Conservation (phyloP, 78 protist species). For the Cavenderia fasciculata region DNA sequence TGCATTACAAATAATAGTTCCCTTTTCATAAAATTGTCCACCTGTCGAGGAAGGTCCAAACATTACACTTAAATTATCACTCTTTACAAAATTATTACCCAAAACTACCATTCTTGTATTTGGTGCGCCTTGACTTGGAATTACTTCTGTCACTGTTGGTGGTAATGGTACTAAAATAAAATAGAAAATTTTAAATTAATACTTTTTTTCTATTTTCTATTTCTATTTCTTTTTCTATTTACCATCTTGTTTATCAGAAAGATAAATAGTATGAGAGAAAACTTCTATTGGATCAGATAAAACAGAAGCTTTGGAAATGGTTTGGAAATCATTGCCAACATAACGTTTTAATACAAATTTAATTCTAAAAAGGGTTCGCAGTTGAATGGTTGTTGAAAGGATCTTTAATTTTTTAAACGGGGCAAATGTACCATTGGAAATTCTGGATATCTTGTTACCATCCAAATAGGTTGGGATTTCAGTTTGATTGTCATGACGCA, state of each 20-base stretch:
- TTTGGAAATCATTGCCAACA: conserved; percentile 71
- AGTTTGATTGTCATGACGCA: conserved; percentile 65
- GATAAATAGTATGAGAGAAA: conserved; percentile 83
- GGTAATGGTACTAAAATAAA: conserved; percentile 72
- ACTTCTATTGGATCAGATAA: conserved; percentile 86
- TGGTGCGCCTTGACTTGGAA: conserved; percentile 64
- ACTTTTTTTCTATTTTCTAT: too few relatives aligned
- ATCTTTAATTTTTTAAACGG: conserved; percentile 82
- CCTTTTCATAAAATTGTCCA: conserved; percentile 70
- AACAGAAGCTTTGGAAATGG: conserved; percentile 66
- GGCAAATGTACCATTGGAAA: conserved; percentile 75
- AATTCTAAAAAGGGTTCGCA: conserved; percentile 81
- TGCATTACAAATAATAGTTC: conserved; percentile 75
- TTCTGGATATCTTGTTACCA: conserved; percentile 72
- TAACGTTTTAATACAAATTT: conserved; percentile 77
- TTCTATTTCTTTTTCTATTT: too few relatives aligned
- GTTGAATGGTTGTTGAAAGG: conserved; percentile 78
- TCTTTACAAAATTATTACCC: conserved; percentile 76
- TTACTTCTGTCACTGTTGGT: conserved; percentile 76
- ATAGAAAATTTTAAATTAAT: neutral
- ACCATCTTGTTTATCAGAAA: conserved; percentile 79
- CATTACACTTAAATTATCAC: conserved; percentile 38
- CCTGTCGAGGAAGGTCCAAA: conserved; percentile 26
- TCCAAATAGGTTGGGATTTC: conserved; percentile 70
- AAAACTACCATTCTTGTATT: conserved; percentile 78